phyloP scores from a whole-genome alignment of 2,329 filamentous ascomycete species.

The Alternaria viburni region DNA sequence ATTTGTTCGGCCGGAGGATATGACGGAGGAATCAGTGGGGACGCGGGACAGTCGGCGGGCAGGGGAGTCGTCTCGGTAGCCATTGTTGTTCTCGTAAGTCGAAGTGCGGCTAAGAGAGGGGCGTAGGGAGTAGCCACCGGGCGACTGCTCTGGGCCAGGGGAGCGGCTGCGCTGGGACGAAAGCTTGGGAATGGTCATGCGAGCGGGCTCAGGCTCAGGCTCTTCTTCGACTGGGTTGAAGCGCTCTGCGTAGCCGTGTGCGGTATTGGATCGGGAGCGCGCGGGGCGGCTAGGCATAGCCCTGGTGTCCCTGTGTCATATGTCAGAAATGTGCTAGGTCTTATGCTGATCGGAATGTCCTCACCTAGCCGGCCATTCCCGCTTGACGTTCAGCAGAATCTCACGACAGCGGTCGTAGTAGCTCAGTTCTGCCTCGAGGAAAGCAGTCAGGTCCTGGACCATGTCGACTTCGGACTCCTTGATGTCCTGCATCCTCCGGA shows the following conservation, averaged over 20 bases:
- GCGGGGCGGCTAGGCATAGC: constrained; percentile 48
- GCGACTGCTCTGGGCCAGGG: constrained; percentile 41
- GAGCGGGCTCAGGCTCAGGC: constrained; percentile 56
- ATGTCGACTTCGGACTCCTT: constrained; percentile 88
- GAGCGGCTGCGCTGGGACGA: constrained; percentile 52
- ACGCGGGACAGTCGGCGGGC: constrained; percentile 58
- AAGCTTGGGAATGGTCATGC: constrained; percentile 53
- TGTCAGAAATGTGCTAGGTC: constrained; percentile 22
- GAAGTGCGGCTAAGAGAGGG: constrained; percentile 59
- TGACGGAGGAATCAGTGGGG: constrained; percentile 61
- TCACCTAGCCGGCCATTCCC: constrained; percentile 71
- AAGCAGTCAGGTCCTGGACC: constrained; percentile 76
- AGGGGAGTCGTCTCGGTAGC: constrained; percentile 61
- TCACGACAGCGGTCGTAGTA: constrained; percentile 92
- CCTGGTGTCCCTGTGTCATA: constrained; percentile 29
- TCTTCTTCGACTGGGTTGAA: constrained; percentile 65
- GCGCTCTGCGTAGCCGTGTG: constrained; percentile 67
- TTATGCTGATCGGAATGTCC: constrained; percentile 20
- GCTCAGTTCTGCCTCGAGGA: constrained; percentile 86
- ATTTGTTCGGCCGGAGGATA: constrained; percentile 56
- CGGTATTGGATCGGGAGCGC: constrained; percentile 68
- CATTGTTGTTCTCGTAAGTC: constrained; percentile 64
- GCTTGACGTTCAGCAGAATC: constrained; percentile 73
- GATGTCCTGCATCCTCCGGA: constrained; percentile 93
- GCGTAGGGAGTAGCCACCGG: constrained; percentile 48